phyloP scores from a whole-genome alignment of 2,329 filamentous ascomycete genomes.

The Alternaria viburni region DNA sequence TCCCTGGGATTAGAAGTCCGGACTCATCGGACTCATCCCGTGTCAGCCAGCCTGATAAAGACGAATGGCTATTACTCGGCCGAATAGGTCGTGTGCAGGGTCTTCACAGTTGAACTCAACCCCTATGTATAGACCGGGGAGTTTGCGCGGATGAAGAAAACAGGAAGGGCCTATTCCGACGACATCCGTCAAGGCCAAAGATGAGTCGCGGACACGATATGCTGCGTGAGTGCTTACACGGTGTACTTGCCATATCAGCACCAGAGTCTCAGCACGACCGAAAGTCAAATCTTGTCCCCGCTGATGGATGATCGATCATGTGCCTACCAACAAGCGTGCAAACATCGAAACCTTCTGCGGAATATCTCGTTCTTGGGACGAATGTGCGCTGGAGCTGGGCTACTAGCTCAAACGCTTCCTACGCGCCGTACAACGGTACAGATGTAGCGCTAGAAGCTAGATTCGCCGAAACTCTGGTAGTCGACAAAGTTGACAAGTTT shows the following conservation, averaged over 20 bases:
- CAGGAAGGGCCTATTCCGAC: neutral
- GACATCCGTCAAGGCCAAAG: neutral
- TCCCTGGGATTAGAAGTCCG: neutral
- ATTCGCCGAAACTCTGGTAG: neutral
- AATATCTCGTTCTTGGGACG: neutral
- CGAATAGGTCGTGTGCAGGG: neutral
- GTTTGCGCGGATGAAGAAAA: neutral
- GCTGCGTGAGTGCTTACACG: neutral
- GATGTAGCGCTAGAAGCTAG: neutral
- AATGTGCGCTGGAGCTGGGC: neutral
- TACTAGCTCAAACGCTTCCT: neutral
- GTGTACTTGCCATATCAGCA: neutral
- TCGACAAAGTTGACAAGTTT: neutral
- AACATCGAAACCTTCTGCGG: neutral
- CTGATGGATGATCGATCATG: neutral
- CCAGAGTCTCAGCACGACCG: conserved; percentile 2
- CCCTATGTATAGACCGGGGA: neutral
- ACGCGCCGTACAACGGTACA: neutral
- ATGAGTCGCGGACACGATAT: neutral
- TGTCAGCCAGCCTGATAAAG: neutral
- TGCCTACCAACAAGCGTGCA: neutral
- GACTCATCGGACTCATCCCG: neutral
- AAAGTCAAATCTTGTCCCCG: conserved; percentile 3
- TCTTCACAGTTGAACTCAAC: neutral
- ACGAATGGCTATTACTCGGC: neutral